Evolutionary conservation across 2,329 filamentous ascomycete genomes (phyloP).

Genomic region (Pyrenophora teres): DNA sequence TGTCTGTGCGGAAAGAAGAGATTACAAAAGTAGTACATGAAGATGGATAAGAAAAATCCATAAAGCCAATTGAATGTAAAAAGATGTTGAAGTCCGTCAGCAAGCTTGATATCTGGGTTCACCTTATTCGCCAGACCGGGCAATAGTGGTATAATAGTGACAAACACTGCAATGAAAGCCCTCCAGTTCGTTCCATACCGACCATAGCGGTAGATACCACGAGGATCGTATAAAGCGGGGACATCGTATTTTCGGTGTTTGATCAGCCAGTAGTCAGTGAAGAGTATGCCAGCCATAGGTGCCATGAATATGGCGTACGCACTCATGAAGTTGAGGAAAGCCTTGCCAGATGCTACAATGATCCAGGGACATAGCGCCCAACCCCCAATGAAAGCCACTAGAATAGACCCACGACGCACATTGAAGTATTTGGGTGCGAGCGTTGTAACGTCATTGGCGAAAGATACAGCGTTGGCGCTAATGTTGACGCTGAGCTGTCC

Average conservation of each 20-base stretch:
- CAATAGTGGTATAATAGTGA: constrained; percentile 20
- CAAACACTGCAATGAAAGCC: constrained; percentile 21
- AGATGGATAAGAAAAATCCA: constrained; percentile 30
- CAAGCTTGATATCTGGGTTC: constrained; percentile 22
- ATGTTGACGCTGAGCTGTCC: constrained; percentile 30
- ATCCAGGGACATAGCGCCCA: constrained; percentile 30
- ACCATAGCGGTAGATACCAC: constrained; percentile 21
- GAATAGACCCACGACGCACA: constrained; percentile 24
- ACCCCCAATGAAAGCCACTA: constrained; percentile 20
- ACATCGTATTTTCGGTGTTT: constrained; percentile 24
- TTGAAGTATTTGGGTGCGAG: constrained; percentile 28
- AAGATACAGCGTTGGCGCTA: constrained; percentile 28
- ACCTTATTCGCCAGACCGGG: constrained; percentile 27
- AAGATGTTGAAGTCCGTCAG: constrained; percentile 21
- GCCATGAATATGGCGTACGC: constrained; percentile 31
- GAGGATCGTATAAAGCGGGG: constrained; percentile 27
- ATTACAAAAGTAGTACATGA: constrained; percentile 37
- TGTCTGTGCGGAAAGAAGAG: constrained; percentile 41
- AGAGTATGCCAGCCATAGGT: constrained; percentile 23
- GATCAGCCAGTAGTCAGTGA: constrained; percentile 31
- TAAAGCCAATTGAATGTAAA: constrained; percentile 48
- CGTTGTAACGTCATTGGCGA: constrained; percentile 26
- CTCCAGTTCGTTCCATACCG: constrained; percentile 29
- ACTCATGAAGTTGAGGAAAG: constrained; percentile 33
- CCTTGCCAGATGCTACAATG: constrained; percentile 22